Evolutionary conservation across 2,329 filamentous ascomycete species (phyloP).

Genomic region (Lasiodiplodia theobromae): DNA sequence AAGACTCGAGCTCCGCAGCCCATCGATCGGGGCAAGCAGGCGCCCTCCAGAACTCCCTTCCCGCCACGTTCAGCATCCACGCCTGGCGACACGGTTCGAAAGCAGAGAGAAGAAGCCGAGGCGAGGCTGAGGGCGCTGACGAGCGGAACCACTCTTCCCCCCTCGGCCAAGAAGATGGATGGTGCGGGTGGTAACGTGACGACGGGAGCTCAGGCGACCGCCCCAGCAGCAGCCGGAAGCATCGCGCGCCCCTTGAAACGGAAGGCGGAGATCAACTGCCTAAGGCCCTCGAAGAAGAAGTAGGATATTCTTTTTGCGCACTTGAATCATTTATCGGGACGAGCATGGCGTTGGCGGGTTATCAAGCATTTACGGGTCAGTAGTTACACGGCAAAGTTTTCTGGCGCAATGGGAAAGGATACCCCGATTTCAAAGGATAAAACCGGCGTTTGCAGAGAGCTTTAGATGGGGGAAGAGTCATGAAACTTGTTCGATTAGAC

Average conservation of each 20-base stretch:
- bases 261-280: conserved; percentile 18
- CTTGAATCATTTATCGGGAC: not conserved
- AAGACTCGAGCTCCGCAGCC: conserved; percentile 22
- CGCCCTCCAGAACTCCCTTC: not conserved
- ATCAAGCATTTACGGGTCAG: conserved; percentile 1
- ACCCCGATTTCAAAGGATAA: conserved; percentile 9
- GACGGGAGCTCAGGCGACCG: not conserved
- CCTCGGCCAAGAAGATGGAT: not conserved
- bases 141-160: not conserved
- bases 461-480: not conserved
- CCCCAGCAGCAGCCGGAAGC: not conserved
- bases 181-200: not conserved
- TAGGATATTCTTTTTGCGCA: not conserved
- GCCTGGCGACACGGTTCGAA: conserved; percentile 1
- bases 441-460: conserved; percentile 10
- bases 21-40: conserved; percentile 22
- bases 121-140: conserved; percentile 23
- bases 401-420: conserved; percentile 4
- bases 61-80: not conserved
- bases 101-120: conserved; percentile 13
- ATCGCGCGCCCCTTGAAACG: conserved; percentile 12
- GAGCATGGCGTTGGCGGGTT: conserved; percentile 11
- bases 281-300: conserved; percentile 17
- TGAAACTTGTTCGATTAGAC: not conserved
- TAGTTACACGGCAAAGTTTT: not conserved